Evolutionary conservation across 768 basidiomycete species (phyloP), one percentile per base, ranked within the genome.

Genomic region (Lactarius tabidus): DNA sequence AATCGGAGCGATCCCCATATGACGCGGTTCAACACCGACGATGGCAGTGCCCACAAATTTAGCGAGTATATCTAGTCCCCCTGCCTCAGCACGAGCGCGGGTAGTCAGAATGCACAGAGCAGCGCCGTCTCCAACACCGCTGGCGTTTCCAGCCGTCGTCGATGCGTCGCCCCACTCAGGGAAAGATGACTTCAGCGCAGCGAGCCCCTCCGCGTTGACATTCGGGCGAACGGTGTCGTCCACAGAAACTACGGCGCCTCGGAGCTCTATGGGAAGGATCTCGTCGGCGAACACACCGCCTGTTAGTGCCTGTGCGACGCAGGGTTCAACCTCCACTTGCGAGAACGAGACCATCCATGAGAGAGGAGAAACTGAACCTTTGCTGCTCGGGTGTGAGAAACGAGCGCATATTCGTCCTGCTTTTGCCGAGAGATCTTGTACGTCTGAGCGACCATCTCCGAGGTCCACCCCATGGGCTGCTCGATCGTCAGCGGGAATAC

Each of bases 401-500:
- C 85, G 59, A 92, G 81, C 0, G 95, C 95, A 73, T 92, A 95
- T 62, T 91, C 82, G 74, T 98, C 96, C 75, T 98, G 95, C 70
- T 82, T 87, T 72, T 86, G 78, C 39, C 95, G 87, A 5, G 91
- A 80, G 64, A 95, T 76, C n/a, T 85, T 81, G 77, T 86, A 95
- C 9, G 83, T 78, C 71, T 87, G 75, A n/a, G 93, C 91, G 26
- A 94, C 91, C 86, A 91, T 87, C 75, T 95, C 93, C 6, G 91
- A 91, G 1, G 93, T 95, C 93, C 93, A 99, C 57, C 94, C 94
- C 94, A 95, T 95, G 14, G 91, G 89, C 89, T 93, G 66, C 23
- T 53, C 53, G 14, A 39, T 64, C n/a, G 17, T 68, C 56, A 67
- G 9, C 33, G 38, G 31, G 35, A 66, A 62, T 53, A 14, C 15